A percentile compares a stretch with the other conserved stretches of the same genome.
Evolutionary conservation across 345 rosid species (phyloP).

Genomic region (Erucastrum elatum): DNA sequence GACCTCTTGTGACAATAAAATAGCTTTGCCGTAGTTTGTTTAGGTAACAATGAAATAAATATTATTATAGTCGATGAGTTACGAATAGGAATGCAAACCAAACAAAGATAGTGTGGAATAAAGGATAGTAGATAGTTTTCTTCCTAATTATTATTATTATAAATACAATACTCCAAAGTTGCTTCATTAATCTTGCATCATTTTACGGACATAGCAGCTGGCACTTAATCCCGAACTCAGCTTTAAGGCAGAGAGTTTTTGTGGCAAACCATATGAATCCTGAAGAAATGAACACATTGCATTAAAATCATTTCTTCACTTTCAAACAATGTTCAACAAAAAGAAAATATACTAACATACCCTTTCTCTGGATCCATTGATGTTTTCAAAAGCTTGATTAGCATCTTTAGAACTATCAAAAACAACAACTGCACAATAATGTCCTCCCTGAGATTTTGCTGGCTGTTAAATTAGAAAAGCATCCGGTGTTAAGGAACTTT

Average conservation of each 20-base stretch:
- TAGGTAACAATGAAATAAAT: too few relatives aligned
- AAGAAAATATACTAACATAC: constrained; percentile 30
- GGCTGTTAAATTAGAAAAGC: constrained; percentile 42
- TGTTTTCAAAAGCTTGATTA: constrained; percentile 49
- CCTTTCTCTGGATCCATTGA: constrained; percentile 50
- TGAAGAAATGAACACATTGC: constrained; percentile 6
- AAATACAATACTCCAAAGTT: not conserved
- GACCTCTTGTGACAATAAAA: too few relatives aligned
- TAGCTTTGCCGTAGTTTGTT: too few relatives aligned
- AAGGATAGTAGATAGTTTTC: not conserved
- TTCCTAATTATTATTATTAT: not conserved
- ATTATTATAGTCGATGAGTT: too few relatives aligned
- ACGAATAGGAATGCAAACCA: not conserved
- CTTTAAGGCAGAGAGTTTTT: constrained; percentile 48
- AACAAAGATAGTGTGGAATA: too few relatives aligned
- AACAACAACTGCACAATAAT: constrained; percentile 52
- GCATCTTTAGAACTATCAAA: constrained; percentile 59
- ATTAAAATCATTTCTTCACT: not conserved
- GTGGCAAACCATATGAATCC: constrained; percentile 65
- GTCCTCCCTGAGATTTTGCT: constrained; percentile 41
- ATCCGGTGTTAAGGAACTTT: not conserved
- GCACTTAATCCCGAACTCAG: constrained; percentile 38
- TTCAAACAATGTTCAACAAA: not conserved
- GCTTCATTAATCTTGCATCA: constrained; percentile 28
- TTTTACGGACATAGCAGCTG: constrained; percentile 51